These are phyloP conservation scores for Microascus cirrosus DNA, from an alignment of 2,329 filamentous ascomycete species.

Conservation along the genomic window DNA sequence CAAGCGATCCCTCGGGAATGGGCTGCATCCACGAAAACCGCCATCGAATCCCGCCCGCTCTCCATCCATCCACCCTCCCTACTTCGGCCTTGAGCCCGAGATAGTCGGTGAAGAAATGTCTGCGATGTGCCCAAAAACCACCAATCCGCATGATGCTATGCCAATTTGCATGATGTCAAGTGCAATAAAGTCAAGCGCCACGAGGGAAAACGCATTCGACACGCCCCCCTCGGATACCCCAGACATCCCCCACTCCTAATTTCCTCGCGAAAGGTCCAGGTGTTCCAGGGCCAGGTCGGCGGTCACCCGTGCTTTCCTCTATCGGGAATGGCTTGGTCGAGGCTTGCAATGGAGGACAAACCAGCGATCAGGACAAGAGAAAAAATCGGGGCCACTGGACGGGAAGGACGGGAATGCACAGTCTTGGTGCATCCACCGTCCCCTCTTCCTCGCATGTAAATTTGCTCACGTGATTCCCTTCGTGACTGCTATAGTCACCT, in stretches of 20 bases:
- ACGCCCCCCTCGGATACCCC: background rate
- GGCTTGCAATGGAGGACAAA: background rate
- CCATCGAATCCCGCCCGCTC: background rate
- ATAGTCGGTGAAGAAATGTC: background rate
- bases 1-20: background rate
- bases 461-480: constrained; percentile 1
- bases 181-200: background rate
- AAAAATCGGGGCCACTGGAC: background rate
- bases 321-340: background rate
- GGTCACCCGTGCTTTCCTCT: background rate
- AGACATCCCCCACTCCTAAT: background rate
- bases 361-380: background rate
- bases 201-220: background rate
- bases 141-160: background rate
- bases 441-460: constrained; percentile 3
- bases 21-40: background rate
- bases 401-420: constrained; percentile 5
- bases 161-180: background rate
- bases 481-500: background rate
- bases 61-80: background rate
- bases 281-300: background rate
- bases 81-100: background rate
- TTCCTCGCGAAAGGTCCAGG: background rate
- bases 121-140: background rate
- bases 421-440: background rate